Conservation (phyloP, 1,284 basidiomycete species). For the Earliella scabrosa region DNA sequence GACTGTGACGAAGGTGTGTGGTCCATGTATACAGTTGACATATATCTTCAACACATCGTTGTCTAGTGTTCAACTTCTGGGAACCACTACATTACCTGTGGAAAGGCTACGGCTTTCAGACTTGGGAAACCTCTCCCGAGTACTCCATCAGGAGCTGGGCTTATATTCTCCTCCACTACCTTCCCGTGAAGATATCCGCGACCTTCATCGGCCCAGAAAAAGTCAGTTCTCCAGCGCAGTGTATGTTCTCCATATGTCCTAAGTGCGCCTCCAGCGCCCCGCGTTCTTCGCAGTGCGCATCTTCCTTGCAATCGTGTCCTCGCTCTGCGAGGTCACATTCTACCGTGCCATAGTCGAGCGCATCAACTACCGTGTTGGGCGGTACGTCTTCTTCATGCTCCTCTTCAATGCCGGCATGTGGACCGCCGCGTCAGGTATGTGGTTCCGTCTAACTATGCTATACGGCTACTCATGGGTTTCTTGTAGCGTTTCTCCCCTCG, state of each 20-base stretch:
- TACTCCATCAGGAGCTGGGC: slow-evolving; percentile 95
- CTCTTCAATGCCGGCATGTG: slow-evolving; percentile 92
- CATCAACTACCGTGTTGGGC: slow-evolving; percentile 88
- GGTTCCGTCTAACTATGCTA: background rate
- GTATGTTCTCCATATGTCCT: background rate
- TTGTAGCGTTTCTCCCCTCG: slow-evolving; percentile 88
- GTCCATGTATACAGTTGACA: slow-evolving; percentile 13
- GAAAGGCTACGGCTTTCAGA: slow-evolving; percentile 90
- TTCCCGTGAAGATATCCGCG: slow-evolving; percentile 47
- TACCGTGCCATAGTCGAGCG: slow-evolving; percentile 83
- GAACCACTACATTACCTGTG: slow-evolving; percentile 94
- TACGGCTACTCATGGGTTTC: background rate
- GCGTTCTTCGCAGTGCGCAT: slow-evolving; percentile 91
- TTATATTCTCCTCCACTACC: slow-evolving; percentile 81
- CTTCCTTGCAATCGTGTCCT: slow-evolving; percentile 74
- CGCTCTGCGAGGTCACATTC: slow-evolving; percentile 83
- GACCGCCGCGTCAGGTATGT: slow-evolving; percentile 81
- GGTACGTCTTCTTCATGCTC: slow-evolving; percentile 89
- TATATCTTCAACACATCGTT: background rate
- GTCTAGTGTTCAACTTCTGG: slow-evolving; percentile 96
- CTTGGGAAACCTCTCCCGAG: slow-evolving; percentile 94
- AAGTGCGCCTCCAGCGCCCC: slow-evolving; percentile 56
- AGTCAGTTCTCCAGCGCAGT: slow-evolving; percentile 19
- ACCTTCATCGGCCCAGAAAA: slow-evolving; percentile 36
- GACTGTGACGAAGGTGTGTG: slow-evolving; percentile 95